These are phyloP conservation scores for Suillus subalutaceus DNA, from an alignment of 768 basidiomycete genomes.

Conservation along the genomic window DNA sequence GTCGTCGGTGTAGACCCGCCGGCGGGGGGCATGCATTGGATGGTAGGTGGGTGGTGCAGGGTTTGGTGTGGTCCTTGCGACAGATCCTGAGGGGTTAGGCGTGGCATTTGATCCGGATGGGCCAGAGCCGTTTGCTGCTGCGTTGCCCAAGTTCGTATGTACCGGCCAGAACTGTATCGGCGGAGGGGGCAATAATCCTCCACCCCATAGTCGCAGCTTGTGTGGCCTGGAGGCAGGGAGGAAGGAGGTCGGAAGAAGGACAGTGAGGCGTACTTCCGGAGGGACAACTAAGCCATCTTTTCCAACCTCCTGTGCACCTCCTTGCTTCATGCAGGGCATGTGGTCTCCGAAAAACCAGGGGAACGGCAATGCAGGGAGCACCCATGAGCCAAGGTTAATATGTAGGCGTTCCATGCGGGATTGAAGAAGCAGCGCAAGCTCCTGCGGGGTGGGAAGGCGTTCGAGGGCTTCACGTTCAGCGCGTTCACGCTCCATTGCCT, in stretches of 20 bases:
- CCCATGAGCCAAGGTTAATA: slow-evolving; percentile 31
- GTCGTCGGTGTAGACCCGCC: slow-evolving; percentile 79
- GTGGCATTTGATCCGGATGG: slow-evolving; percentile 26
- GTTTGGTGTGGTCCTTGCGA: background rate
- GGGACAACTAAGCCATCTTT: slow-evolving; percentile 21
- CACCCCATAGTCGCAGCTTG: slow-evolving; percentile 71
- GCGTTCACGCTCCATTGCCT: slow-evolving; percentile 5
- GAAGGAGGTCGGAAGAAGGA: slow-evolving; percentile 61
- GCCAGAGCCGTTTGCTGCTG: background rate
- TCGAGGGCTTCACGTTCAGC: slow-evolving; percentile 19
- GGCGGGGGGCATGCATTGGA: slow-evolving; percentile 34
- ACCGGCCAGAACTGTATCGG: slow-evolving; percentile 29
- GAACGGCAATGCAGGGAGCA: slow-evolving; percentile 35
- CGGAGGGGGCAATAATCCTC: slow-evolving; percentile 51
- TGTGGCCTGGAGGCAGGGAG: slow-evolving; percentile 58
- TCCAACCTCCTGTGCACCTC: slow-evolving; percentile 24
- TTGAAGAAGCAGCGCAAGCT: slow-evolving; percentile 33
- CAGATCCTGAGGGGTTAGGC: background rate
- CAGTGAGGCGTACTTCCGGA: slow-evolving; percentile 43
- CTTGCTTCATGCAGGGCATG: slow-evolving; percentile 28
- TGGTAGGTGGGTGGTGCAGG: slow-evolving; percentile 20
- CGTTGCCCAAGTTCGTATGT: slow-evolving; percentile 11
- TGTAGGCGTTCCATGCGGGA: slow-evolving; percentile 32
- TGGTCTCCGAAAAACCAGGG: slow-evolving; percentile 39
- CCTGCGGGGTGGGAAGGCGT: slow-evolving; percentile 35